Evolutionary conservation across 1,139 yeast species (phyloP), one percentile per base, ranked within the genome.

Genomic region (Diutina neorugosa): DNA sequence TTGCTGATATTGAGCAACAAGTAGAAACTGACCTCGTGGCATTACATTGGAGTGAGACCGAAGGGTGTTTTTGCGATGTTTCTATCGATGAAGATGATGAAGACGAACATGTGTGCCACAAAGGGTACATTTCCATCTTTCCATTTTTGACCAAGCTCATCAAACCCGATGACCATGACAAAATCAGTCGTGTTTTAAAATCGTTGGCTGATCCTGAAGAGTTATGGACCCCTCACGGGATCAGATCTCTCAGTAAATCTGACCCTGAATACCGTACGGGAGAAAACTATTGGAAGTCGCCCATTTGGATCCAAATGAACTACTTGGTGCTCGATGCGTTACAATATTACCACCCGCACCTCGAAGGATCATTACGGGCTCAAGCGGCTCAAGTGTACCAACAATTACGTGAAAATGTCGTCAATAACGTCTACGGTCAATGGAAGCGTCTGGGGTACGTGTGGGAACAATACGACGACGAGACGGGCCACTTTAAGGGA

Each of bases 241-340:
- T 94, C 51, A 75, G 96, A 59, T 86, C 96, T 1, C 71, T 93
- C 44, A 87, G 97, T 1, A 82, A 81, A 61, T 63, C 76, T 8
- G 93, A 87, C 61, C 71, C 71, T 34, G 69, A 65, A 56, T 93
- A 85, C 66, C 86, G 86, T 56, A 80, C 84, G 0, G 93, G 78
- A 9, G 98, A 94, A 62, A 84, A 93, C 66, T 93, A 93, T 69
- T 93, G 99, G 99, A 78, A 96, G 56, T 94, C 97, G 0, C 91
- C 96, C 19, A 76, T 93, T 47, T 94, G 98, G 98, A 73, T 90
- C 60, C 87, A 90, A 64, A 86, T 93, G 63, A 94, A 94, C 69
- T 91, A 89, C 63, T 72, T 93, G 66, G 73, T 84, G 7, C 72
- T 93, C 52, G 94, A 90, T 55, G 77, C 88, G 9, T 71, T 94